phyloP scores from a whole-genome alignment of 371 early-diverging fungal species.

The Mucor irregularis region DNA sequence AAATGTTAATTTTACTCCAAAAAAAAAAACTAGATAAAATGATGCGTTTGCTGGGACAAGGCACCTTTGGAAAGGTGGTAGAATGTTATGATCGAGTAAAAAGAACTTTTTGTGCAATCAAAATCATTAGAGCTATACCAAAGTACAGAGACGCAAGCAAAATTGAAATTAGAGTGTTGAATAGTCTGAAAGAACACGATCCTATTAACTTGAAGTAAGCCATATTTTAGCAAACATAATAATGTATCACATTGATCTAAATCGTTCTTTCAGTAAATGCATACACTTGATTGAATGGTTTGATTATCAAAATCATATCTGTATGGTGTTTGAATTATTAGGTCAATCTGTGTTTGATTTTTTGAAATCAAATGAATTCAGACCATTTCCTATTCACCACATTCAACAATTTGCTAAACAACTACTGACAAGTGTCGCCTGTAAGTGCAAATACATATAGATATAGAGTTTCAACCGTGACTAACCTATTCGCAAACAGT shows the following conservation, averaged over 20 bases:
- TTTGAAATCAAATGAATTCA: constrained; percentile 86
- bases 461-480: not conserved
- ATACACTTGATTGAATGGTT: constrained; percentile 82
- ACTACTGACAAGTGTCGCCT: constrained; percentile 73
- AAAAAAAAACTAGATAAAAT: constrained; percentile 65
- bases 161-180: constrained; percentile 87
- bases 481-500: constrained; percentile 42
- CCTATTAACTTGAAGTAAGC: constrained; percentile 67
- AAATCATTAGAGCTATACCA: constrained; percentile 90
- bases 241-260: not conserved
- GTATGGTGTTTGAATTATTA: constrained; percentile 96
- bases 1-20: not conserved
- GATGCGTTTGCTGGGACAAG: constrained; percentile 86
- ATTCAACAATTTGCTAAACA: constrained; percentile 84
- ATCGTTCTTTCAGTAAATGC: constrained; percentile 53
- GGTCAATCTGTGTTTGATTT: constrained; percentile 92
- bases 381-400: constrained; percentile 84
- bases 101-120: constrained; percentile 66
- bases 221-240: not conserved
- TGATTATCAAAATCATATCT: constrained; percentile 89
- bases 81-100: constrained; percentile 77
- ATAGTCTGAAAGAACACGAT: constrained; percentile 75
- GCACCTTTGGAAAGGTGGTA: constrained; percentile 97
- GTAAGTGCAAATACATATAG: constrained; percentile 42
- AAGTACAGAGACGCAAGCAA: constrained; percentile 95